phyloP scores from a whole-genome alignment of 768 basidiomycete genomes.

The Tulasnella sp. region DNA sequence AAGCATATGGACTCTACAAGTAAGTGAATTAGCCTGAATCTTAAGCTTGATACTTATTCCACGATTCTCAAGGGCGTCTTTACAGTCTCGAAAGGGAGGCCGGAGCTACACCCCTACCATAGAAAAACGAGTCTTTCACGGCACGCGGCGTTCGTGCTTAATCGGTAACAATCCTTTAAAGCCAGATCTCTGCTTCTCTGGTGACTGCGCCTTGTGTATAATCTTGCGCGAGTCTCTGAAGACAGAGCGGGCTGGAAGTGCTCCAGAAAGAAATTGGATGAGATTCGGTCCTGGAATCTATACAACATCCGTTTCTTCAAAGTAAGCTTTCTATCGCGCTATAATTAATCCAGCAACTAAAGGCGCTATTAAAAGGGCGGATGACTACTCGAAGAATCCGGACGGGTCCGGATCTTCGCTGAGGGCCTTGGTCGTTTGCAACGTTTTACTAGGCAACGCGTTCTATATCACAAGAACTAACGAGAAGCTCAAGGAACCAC shows the following conservation, averaged over 20 bases:
- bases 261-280: conserved; percentile 13
- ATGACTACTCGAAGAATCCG: conserved; percentile 17
- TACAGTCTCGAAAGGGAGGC: neutral
- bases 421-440: conserved; percentile 13
- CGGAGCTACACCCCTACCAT: neutral
- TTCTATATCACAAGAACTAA: neutral
- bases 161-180: neutral
- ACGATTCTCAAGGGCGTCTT: neutral
- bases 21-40: neutral
- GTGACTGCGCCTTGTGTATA: conserved; percentile 14
- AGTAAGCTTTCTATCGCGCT: neutral
- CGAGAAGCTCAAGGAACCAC: neutral
- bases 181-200: neutral
- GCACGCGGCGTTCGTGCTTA: conserved; percentile 10
- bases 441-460: conserved; percentile 3
- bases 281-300: conserved; percentile 24
- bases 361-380: neutral
- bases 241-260: conserved; percentile 12
- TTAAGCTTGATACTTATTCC: neutral
- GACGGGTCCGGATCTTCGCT: neutral
- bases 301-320: conserved; percentile 28
- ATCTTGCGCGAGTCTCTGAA: conserved; percentile 26
- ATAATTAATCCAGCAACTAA: neutral
- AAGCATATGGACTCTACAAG: conserved; percentile 7
- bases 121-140: conserved; percentile 20